Conservation (phyloP, 1,284 basidiomycete species). For the Sphaerobolus stellatus region DNA sequence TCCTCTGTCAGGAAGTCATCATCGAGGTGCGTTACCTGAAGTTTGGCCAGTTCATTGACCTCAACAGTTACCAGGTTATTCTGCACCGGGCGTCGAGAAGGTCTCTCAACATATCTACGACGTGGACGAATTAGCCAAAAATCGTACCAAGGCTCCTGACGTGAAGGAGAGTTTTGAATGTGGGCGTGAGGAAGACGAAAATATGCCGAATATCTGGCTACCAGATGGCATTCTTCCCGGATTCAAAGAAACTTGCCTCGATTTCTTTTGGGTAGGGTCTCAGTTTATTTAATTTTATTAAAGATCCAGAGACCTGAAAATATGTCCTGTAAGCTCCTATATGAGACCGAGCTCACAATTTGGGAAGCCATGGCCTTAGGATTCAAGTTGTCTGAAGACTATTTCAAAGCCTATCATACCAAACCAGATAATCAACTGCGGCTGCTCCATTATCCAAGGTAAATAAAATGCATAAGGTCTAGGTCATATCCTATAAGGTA, state of each 20-base stretch:
- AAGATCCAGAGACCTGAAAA: neutral
- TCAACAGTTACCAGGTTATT: slow-evolving; percentile 40
- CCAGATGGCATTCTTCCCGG: slow-evolving; percentile 54
- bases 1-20: slow-evolving; percentile 51
- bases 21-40: slow-evolving; percentile 41
- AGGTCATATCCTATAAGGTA: neutral
- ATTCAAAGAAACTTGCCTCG: slow-evolving; percentile 49
- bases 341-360: slow-evolving; percentile 42
- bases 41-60: neutral
- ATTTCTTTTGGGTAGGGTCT: slow-evolving; percentile 50
- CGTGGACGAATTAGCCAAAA: slow-evolving; percentile 34
- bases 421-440: slow-evolving; percentile 56
- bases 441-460: slow-evolving; percentile 58
- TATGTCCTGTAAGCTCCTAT: neutral
- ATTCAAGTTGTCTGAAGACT: slow-evolving; percentile 46
- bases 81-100: slow-evolving; percentile 47
- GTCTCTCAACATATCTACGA: slow-evolving; percentile 45
- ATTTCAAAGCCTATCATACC: slow-evolving; percentile 45
- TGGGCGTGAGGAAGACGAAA: slow-evolving; percentile 46
- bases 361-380: slow-evolving; percentile 53
- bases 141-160: slow-evolving; percentile 42
- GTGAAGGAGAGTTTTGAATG: slow-evolving; percentile 59
- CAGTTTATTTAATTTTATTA: neutral
- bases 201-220: slow-evolving; percentile 59
- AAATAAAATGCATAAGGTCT: no score